phyloP scores from a whole-genome alignment of 495 filamentous ascomycete species.

The Wilcoxina mikolae region DNA sequence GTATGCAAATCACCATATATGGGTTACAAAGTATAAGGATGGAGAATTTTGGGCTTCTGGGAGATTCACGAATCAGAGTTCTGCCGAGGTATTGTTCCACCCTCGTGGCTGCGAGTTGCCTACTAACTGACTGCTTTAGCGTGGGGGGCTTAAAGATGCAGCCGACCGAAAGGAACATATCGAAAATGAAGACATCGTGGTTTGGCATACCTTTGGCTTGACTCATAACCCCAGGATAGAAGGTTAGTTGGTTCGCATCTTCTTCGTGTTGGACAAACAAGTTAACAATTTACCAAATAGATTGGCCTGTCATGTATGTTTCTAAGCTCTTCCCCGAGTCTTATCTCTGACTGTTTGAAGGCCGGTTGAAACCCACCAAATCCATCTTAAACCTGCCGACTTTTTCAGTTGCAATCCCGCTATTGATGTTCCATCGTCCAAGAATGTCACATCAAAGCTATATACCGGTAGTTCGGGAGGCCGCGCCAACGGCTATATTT shows the following conservation, averaged over 20 bases:
- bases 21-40: conserved; percentile 31
- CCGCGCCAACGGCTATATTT: conserved; percentile 14
- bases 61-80: conserved; percentile 34
- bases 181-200: conserved; percentile 38
- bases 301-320: conserved; percentile 43
- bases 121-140: conserved; percentile 8
- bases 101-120: neutral
- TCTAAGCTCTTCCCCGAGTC: neutral
- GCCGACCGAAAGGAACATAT: conserved; percentile 32
- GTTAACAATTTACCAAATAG: conserved; percentile 20
- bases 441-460: conserved; percentile 24
- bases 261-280: too few species aligned
- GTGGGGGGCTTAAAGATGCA: conserved; percentile 33
- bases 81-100: conserved; percentile 23
- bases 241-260: conserved; percentile 12
- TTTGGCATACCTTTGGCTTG: conserved; percentile 48
- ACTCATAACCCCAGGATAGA: conserved; percentile 46
- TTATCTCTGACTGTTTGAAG: neutral
- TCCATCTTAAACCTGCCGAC: conserved; percentile 39
- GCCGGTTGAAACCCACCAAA: conserved; percentile 46
- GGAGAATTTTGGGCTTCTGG: conserved; percentile 33
- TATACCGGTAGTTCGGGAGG: conserved; percentile 8
- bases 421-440: conserved; percentile 37
- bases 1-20: conserved; percentile 31
- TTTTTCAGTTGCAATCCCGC: conserved; percentile 43